These are phyloP conservation scores for Lophiotrema nucula DNA, from an alignment of 495 filamentous ascomycete genomes.

Conservation along the genomic window DNA sequence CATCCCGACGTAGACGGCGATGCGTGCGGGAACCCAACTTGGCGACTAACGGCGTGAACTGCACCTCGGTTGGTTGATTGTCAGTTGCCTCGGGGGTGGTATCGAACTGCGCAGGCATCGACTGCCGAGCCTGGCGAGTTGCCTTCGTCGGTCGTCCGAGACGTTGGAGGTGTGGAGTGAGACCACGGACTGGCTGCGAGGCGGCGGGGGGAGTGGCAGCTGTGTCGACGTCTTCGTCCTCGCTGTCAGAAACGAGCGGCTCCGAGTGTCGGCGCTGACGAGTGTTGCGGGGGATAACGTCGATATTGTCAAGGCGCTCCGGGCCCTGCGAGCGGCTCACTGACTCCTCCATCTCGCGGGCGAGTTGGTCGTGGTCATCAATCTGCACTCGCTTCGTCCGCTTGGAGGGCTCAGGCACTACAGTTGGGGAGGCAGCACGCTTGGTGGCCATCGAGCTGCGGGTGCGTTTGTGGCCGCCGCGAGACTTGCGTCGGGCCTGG, in stretches of 20 bases:
- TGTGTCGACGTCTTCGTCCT: slow-evolving; percentile 9
- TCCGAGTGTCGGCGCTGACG: slow-evolving; percentile 20
- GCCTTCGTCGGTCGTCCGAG: slow-evolving; percentile 14
- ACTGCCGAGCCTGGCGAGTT: slow-evolving; percentile 21
- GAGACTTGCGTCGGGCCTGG: slow-evolving; percentile 5
- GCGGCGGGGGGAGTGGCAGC: slow-evolving; percentile 6
- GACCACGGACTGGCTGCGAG: slow-evolving; percentile 20
- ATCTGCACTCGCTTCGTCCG: slow-evolving; percentile 20
- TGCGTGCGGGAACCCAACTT: slow-evolving; percentile 69
- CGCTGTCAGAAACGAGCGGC: neutral
- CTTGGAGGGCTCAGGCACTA: neutral
- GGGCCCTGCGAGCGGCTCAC: slow-evolving; percentile 4
- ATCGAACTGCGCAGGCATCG: slow-evolving; percentile 20
- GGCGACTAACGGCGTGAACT: slow-evolving; percentile 68
- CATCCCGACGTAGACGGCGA: slow-evolving; percentile 66
- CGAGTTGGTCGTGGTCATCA: slow-evolving; percentile 23
- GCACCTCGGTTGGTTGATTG: slow-evolving; percentile 42
- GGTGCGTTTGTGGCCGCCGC: neutral
- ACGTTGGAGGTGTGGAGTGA: slow-evolving; percentile 28
- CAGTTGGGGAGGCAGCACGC: slow-evolving; percentile 12
- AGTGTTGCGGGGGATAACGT: neutral
- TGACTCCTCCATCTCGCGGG: slow-evolving; percentile 23
- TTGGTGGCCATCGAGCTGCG: neutral
- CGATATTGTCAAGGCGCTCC: neutral
- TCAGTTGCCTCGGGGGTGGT: neutral